Percentiles rank a stretch among this genome's conserved stretches.
Conservation (phyloP, 31 red algal genomes). For the Porphyra umbilicalis region DNA sequence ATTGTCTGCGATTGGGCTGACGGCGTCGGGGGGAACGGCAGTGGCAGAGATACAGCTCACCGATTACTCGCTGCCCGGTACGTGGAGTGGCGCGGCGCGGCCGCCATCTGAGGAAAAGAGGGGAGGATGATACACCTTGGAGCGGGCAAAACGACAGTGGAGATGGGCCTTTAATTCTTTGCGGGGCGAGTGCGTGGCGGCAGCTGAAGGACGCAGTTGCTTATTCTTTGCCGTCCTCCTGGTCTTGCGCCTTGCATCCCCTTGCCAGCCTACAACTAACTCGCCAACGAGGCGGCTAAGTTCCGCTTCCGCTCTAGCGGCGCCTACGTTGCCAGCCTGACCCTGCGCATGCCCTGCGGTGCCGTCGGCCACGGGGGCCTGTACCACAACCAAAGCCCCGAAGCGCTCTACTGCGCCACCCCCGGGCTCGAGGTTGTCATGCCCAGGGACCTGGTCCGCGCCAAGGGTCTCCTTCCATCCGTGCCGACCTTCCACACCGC, state of each 20-base stretch:
- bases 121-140: too few species aligned
- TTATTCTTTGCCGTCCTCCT: too few species aligned
- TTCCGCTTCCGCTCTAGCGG: conserved; percentile 56
- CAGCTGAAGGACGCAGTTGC: too few species aligned
- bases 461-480: conserved; percentile 68
- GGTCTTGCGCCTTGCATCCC: too few species aligned
- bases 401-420: conserved; percentile 50
- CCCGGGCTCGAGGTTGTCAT: conserved; percentile 63
- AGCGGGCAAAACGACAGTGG: too few species aligned
- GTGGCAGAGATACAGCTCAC: conserved; percentile 55
- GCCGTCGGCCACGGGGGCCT: conserved; percentile 31
- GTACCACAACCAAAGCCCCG: conserved; percentile 55
- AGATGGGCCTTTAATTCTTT: too few species aligned
- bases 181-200: too few species aligned
- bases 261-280: conserved; percentile 45
- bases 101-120: too few species aligned
- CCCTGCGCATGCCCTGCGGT: conserved; percentile 37
- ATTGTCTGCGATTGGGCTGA: conserved; percentile 32
- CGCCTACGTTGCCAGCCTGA: conserved; percentile 20
- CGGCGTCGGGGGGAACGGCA: conserved; percentile 7
- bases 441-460: conserved; percentile 21
- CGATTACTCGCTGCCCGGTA: conserved; percentile 50
- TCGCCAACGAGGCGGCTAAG: conserved; percentile 42
- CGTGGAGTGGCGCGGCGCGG: too few species aligned
- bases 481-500: too few species aligned